Conservation (phyloP, 306 rosid species). For the Begonia fuchsioides region DNA sequence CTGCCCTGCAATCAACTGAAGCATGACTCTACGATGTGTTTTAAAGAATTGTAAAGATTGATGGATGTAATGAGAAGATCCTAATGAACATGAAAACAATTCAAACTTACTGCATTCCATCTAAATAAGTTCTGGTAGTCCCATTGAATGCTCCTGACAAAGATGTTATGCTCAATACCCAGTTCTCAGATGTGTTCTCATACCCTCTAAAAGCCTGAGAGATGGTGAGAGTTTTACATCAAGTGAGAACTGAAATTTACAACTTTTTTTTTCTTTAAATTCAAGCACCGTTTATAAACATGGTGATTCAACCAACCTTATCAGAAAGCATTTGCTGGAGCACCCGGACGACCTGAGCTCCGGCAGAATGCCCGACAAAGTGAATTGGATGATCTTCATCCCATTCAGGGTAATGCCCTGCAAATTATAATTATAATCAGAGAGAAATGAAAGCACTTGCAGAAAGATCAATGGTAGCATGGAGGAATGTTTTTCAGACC, state of each 20-base stretch:
- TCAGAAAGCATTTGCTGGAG: slow-evolving; percentile 98
- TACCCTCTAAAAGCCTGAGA: slow-evolving; percentile 68
- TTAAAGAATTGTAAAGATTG: too few relatives aligned
- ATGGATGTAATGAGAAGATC: too few relatives aligned
- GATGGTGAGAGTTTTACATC: slow-evolving; percentile 12
- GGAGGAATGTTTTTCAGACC: slow-evolving; percentile 24
- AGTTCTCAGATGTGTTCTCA: slow-evolving; percentile 63
- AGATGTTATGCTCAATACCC: slow-evolving; percentile 74
- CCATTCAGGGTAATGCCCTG: slow-evolving; percentile 96
- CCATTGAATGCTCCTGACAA: slow-evolving; percentile 98
- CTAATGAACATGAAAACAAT: too few relatives aligned
- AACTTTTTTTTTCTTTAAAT: neutral
- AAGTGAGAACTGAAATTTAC: neutral
- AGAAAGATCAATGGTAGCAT: neutral
- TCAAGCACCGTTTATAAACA: neutral
- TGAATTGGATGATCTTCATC: slow-evolving; percentile 91
- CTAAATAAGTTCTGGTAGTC: slow-evolving; percentile 83
- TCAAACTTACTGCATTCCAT: slow-evolving; percentile 88
- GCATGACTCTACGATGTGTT: too few relatives aligned
- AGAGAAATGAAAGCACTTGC: neutral
- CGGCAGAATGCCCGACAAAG: slow-evolving; percentile 93
- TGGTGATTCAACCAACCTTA: slow-evolving; percentile 35
- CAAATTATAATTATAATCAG: slow-evolving; percentile 10
- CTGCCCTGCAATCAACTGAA: slow-evolving; percentile 48
- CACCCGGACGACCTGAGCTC: slow-evolving; percentile 89